A percentile compares a stretch with the other conserved stretches of the same genome.
Evolutionary conservation across 352 stramenopile genomes (phyloP).

Genomic region (Thalassiosira livingstoniorum): DNA sequence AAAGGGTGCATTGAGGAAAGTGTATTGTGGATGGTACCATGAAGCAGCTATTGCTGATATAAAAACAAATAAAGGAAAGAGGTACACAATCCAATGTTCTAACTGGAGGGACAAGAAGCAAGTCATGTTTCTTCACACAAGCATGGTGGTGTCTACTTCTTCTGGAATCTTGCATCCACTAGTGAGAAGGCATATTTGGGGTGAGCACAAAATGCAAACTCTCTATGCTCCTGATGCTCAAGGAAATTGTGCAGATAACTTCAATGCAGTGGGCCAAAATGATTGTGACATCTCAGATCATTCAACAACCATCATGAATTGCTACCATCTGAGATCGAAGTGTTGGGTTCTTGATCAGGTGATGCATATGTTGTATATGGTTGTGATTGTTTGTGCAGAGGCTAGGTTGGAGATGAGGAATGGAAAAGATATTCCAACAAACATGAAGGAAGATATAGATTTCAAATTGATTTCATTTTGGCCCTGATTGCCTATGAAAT

Average conservation of each 20-base stretch:
- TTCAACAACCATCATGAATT: neutral
- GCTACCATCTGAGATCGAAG: neutral
- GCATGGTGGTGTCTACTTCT: neutral
- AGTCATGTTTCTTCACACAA: constrained; percentile 6
- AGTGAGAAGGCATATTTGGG: neutral
- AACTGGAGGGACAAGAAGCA: neutral
- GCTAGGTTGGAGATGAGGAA: neutral
- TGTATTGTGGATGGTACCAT: neutral
- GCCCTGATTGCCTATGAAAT: neutral
- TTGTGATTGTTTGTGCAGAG: neutral
- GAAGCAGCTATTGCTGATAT: neutral
- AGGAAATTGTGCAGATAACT: neutral
- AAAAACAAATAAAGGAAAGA: neutral
- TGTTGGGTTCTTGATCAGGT: neutral
- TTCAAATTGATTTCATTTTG: neutral
- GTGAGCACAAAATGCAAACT: neutral
- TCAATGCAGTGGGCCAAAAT: neutral
- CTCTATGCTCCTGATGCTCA: neutral
- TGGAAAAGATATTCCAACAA: neutral
- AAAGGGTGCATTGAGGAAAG: neutral
- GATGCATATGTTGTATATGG: neutral
- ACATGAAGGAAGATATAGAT: neutral
- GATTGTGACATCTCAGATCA: constrained; percentile 1
- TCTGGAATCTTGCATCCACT: neutral
- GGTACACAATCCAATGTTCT: neutral